A percentile compares a stretch with the other conserved stretches of the same genome.
Conservation (phyloP, 441 rosid genomes). For the Brassica hybrid region DNA sequence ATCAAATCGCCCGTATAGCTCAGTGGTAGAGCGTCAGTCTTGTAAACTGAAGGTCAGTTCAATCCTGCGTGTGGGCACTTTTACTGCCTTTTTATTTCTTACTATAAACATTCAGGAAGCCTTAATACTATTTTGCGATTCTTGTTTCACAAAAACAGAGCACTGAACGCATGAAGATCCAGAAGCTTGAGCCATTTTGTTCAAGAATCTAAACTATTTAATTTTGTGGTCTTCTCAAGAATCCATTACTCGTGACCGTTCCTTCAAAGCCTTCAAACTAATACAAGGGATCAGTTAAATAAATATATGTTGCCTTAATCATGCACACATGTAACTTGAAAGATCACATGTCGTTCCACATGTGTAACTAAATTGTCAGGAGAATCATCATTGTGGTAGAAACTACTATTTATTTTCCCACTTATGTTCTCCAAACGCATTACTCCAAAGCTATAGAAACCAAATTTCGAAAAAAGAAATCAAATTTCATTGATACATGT, state of each 20-base stretch:
- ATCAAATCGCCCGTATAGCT: no score
- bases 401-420: background rate
- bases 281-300: background rate
- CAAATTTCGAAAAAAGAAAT: background rate
- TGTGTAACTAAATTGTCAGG: background rate
- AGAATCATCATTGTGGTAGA: background rate
- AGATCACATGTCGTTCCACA: background rate
- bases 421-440: background rate
- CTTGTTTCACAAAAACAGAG: background rate
- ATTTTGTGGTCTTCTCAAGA: no score
- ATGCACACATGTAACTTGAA: background rate
- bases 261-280: no score
- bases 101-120: background rate
- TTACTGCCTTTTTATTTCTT: background rate
- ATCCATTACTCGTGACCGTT: no score
- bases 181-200: background rate
- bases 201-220: background rate
- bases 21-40: no score
- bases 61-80: constrained; percentile 55
- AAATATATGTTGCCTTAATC: background rate
- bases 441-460: background rate
- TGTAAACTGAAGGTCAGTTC: no score
- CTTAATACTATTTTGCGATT: background rate
- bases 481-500: background rate
- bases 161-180: background rate